Percentiles rank a stretch among this genome's conserved stretches.
phyloP scores from a whole-genome alignment of 768 basidiomycete species.

The Rhodotorula babjevae region DNA sequence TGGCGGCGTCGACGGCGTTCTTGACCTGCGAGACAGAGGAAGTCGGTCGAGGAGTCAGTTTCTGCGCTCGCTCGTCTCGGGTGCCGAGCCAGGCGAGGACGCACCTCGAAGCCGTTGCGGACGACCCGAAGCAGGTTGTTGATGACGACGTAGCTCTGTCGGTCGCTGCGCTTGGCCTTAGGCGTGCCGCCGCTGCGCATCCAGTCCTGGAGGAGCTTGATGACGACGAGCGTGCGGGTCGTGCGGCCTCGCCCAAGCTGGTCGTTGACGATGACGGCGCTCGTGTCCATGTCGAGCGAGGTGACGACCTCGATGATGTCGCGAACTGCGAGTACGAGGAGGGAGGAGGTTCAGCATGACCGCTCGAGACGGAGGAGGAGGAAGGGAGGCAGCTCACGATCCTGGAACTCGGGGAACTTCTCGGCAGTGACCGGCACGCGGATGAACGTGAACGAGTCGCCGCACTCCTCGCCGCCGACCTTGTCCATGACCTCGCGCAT shows the following conservation, averaged over 20 bases:
- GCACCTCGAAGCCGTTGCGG: conserved; percentile 58
- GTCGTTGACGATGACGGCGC: conserved; percentile 80
- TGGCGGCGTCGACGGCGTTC: conserved; percentile 69
- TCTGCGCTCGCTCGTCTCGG: too few species aligned
- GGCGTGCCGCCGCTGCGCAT: conserved; percentile 46
- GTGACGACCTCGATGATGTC: conserved; percentile 62
- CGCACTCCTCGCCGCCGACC: conserved; percentile 24
- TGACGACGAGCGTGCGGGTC: conserved; percentile 80
- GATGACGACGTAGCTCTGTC: conserved; percentile 66
- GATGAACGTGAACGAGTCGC: conserved; percentile 58
- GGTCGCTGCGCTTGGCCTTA: conserved; percentile 16
- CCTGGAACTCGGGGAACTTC: conserved; percentile 51
- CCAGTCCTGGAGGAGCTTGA: conserved; percentile 82
- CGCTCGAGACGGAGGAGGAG: not conserved
- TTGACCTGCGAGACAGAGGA: conserved; percentile 59
- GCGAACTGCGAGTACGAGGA: conserved; percentile 48
- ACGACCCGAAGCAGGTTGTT: conserved; percentile 69
- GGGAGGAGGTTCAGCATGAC: conserved; percentile 56
- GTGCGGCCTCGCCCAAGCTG: conserved; percentile 81
- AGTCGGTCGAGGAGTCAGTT: too few species aligned
- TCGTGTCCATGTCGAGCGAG: conserved; percentile 34
- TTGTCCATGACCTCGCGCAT: conserved; percentile 79
- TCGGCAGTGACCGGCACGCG: conserved; percentile 93
- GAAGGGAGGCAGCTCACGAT: conserved; percentile 8
- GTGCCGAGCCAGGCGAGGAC: not conserved